Evolutionary conservation across 257 asterid genomes (phyloP).

Genomic region (Solanum okadae): DNA sequence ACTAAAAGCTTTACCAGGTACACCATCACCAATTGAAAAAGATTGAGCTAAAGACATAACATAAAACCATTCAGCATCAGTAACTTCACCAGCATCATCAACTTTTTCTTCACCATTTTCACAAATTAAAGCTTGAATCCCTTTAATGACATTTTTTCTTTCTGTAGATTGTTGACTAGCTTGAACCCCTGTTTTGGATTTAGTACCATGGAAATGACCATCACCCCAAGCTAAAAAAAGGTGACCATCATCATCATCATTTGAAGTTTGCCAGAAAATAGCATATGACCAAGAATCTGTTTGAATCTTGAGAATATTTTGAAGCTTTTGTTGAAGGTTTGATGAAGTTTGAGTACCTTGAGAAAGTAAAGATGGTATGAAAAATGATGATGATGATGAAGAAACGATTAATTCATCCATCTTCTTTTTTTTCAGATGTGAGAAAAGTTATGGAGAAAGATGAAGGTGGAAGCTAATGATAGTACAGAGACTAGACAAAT

Average conservation of each 20-base stretch:
- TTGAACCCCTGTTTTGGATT: neutral
- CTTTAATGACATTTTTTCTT: constrained; percentile 45
- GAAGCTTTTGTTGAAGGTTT: constrained; percentile 40
- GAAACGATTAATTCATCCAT: neutral
- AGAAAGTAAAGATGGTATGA: neutral
- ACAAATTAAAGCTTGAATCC: constrained; percentile 48
- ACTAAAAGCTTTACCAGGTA: constrained; percentile 44
- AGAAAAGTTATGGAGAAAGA: neutral
- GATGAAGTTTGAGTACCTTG: neutral
- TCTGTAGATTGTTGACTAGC: constrained; percentile 13
- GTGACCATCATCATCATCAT: constrained; percentile 26
- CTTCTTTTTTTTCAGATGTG: neutral
- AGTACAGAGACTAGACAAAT: neutral
- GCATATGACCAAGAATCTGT: constrained; percentile 46
- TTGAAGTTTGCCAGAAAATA: constrained; percentile 41
- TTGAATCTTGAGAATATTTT: constrained; percentile 36
- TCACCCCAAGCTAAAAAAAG: constrained; percentile 45
- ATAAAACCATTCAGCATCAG: constrained; percentile 60
- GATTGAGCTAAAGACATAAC: constrained; percentile 61
- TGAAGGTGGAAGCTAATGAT: neutral
- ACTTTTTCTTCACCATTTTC: constrained; percentile 16
- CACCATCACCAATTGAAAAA: constrained; percentile 33
- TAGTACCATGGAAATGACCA: constrained; percentile 42
- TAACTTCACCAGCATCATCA: neutral
- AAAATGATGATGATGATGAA: neutral